phyloP scores from a whole-genome alignment of 768 basidiomycete species.

The Leccinum broughii region DNA sequence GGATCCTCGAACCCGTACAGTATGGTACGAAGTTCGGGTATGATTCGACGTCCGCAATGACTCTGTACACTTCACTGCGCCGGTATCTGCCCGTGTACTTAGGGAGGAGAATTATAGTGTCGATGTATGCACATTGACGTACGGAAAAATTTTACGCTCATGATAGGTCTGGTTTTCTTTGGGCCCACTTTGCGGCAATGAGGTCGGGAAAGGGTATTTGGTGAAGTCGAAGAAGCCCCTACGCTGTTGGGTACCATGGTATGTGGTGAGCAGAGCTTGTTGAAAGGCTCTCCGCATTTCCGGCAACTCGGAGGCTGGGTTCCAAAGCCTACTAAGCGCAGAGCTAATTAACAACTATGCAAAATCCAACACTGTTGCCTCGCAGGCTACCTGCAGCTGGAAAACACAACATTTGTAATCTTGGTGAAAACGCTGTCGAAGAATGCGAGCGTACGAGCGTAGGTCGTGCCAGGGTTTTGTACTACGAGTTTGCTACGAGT shows the following conservation, averaged over 20 bases:
- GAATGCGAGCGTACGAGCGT: background rate
- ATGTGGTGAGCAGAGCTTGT: constrained; percentile 5
- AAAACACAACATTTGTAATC: background rate
- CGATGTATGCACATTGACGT: constrained; percentile 36
- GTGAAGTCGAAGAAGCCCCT: constrained; percentile 53
- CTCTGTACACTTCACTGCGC: constrained; percentile 72
- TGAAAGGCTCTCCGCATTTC: constrained; percentile 23
- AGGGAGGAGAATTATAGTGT: constrained; percentile 11
- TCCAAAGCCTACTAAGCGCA: background rate
- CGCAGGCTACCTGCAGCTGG: background rate
- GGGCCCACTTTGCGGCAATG: constrained; percentile 32
- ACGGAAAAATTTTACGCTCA: constrained; percentile 89
- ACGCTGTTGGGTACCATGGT: constrained; percentile 5
- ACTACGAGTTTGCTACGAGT: background rate
- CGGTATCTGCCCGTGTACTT: constrained; percentile 57
- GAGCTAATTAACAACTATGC: background rate
- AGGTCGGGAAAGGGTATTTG: constrained; percentile 45
- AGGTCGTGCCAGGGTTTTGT: background rate
- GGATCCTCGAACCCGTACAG: constrained; percentile 72
- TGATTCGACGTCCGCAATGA: constrained; percentile 86
- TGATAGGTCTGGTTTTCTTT: constrained; percentile 63
- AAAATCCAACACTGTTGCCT: background rate
- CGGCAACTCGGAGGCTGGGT: background rate
- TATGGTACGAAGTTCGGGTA: constrained; percentile 90
- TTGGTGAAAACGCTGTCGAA: background rate